Evolutionary conservation across 2,329 filamentous ascomycete genomes (phyloP), one percentile per base, ranked within the genome.

Genomic region (Zalaria sp.): DNA sequence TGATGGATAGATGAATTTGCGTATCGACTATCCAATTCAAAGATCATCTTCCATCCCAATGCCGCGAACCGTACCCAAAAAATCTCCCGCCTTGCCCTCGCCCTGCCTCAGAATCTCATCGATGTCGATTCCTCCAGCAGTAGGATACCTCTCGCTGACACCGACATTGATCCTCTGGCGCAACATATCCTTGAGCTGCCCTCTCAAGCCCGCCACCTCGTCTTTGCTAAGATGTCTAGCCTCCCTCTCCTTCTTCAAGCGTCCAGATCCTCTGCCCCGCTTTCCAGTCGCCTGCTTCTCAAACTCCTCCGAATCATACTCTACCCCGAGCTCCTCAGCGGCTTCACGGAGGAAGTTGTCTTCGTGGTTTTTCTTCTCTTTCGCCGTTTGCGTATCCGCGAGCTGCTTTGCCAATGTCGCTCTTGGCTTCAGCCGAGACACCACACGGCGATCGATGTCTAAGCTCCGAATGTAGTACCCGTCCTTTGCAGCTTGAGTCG

Each of bases 291-390:
- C 71, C 34, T 71, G 62, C 49, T 82, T 67, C 35, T 73, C 83
- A 47, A 94, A 81, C 37, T 93, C 86, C 31, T 93, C 87, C 46
- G 78, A 83, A 56, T 96, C 87, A 57, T 93, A 94, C 40, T 95
- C 89, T 0, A 96, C 84, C 1, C 91, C 91, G 0, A 98, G 70
- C 49, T 96, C 89, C 44, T 95, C 87, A 0, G 91, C 91, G 0
- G 87, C 88, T 38, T 75, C 76, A 35, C 77, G 77, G 52, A 96
- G 68, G 78, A 88, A 91, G 43, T 85, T 77, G 50, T 94, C 84
- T 51, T 93, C 84, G 53, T 82, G 81, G 42, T 76, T 77, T 6
- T 81, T 77, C 63, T 89, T 93, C 57, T 93, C 85, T 63, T 94
- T 94, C 5, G 88, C 89, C 5, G 91, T 73, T 1, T 71, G 70